phyloP scores from a whole-genome alignment of 139 green algal genomes.

The Axilococcus clingmanii region DNA sequence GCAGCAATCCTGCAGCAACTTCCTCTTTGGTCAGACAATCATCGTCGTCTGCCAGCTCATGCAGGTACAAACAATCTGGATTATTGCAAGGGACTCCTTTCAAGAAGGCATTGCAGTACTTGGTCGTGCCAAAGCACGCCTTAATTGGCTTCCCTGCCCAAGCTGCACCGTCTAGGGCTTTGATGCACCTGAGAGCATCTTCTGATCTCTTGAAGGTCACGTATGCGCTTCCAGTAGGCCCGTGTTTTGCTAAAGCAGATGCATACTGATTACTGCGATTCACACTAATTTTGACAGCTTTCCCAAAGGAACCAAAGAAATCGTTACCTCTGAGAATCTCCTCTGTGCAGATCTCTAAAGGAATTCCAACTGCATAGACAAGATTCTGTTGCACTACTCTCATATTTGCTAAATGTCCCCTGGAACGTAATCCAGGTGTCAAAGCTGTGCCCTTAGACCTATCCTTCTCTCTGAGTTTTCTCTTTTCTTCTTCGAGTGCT shows the following conservation, averaged over 20 bases:
- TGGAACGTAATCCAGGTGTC: background rate
- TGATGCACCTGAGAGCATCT: constrained; percentile 78
- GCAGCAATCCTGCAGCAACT: constrained; percentile 40
- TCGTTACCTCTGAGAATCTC: constrained; percentile 46
- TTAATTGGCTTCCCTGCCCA: constrained; percentile 61
- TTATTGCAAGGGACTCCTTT: constrained; percentile 80
- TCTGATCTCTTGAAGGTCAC: constrained; percentile 64
- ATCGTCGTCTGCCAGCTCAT: constrained; percentile 62
- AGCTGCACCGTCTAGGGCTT: constrained; percentile 54
- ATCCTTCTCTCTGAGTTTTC: constrained; percentile 29
- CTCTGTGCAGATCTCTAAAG: constrained; percentile 69
- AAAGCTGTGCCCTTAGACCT: constrained; percentile 12
- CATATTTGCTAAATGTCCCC: constrained; percentile 49
- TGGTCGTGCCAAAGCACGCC: constrained; percentile 92
- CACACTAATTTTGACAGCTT: constrained; percentile 53
- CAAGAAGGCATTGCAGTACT: constrained; percentile 92
- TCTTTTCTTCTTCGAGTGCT: constrained; percentile 36
- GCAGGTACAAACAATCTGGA: constrained; percentile 85
- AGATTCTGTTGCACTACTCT: constrained; percentile 87
- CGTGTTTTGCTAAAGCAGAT: constrained; percentile 23
- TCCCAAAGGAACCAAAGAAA: constrained; percentile 83
- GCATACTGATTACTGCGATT: constrained; percentile 46
- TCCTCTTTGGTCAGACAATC: constrained; percentile 87
- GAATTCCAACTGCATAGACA: constrained; percentile 81
- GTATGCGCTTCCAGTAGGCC: constrained; percentile 69